Evolutionary conservation across 2,329 filamentous ascomycete genomes (phyloP).

Genomic region (Amauroascus verrucosus): DNA sequence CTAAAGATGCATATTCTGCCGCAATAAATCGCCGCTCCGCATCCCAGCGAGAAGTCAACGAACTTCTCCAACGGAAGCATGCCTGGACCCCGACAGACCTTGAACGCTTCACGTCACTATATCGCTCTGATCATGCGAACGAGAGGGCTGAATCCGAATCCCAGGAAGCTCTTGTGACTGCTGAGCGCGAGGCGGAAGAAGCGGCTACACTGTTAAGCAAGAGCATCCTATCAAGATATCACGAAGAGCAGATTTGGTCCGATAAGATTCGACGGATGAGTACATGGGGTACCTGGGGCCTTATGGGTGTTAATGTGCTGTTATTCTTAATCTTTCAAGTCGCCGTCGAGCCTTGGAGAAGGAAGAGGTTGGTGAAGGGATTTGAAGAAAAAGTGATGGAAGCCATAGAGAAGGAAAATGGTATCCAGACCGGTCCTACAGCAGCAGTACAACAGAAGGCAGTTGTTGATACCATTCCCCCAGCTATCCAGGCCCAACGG

Average conservation of each 20-base stretch:
- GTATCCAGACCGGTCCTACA: conserved; percentile 7
- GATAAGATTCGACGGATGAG: conserved; percentile 93
- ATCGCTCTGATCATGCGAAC: conserved; percentile 84
- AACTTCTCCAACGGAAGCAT: conserved; percentile 85
- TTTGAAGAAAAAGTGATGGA: conserved; percentile 68
- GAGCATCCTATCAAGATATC: conserved; percentile 80
- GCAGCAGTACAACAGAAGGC: conserved; percentile 11
- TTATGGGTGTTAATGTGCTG: conserved; percentile 94
- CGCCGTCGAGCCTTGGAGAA: conserved; percentile 84
- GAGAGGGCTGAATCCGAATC: conserved; percentile 70
- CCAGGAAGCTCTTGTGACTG: conserved; percentile 59
- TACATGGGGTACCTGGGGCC: conserved; percentile 95
- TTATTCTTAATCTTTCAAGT: conserved; percentile 79
- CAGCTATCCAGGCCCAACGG: neutral
- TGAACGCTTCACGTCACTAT: conserved; percentile 86
- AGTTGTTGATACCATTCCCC: neutral
- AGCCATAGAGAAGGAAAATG: conserved; percentile 56
- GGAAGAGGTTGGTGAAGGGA: conserved; percentile 67
- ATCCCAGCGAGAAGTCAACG: conserved; percentile 91
- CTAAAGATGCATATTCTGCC: conserved; percentile 68
- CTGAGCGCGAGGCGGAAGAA: conserved; percentile 71
- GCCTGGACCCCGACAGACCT: conserved; percentile 79
- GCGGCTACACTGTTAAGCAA: conserved; percentile 65
- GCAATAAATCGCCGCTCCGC: conserved; percentile 73
- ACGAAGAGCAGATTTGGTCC: conserved; percentile 99